Evolutionary conservation across 2,329 filamentous ascomycete genomes (phyloP).

Genomic region (Neoarthrinium moseri): DNA sequence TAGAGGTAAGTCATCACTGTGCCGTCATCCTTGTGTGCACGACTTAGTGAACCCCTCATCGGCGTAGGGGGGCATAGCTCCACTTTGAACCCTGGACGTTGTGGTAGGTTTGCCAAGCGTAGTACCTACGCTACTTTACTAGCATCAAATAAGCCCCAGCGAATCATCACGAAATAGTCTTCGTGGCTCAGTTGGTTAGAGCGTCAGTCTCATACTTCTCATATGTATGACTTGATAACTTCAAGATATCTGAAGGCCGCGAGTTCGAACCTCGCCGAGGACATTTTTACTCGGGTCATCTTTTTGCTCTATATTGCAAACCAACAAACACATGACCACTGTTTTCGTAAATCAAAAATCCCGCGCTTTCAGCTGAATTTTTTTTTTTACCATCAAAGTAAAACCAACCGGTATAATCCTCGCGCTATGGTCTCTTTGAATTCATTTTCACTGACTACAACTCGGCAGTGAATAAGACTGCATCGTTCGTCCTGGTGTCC

Average conservation of each 20-base stretch:
- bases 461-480: too few relatives aligned
- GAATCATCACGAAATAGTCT: slow-evolving; percentile 20
- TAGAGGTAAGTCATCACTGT: too few relatives aligned
- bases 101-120: not conserved
- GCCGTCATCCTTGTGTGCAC: too few relatives aligned
- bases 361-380: too few relatives aligned
- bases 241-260: slow-evolving; percentile 7
- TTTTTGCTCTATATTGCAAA: not conserved
- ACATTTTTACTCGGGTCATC: not conserved
- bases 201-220: slow-evolving; percentile 39
- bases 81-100: not conserved
- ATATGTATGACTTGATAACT: slow-evolving; percentile 6
- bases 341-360: too few relatives aligned
- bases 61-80: too few relatives aligned
- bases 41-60: too few relatives aligned
- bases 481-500: too few relatives aligned
- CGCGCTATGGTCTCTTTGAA: too few relatives aligned
- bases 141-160: not conserved
- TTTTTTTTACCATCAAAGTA: not conserved
- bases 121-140: not conserved
- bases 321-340: not conserved
- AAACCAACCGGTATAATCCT: too few relatives aligned
- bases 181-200: slow-evolving; percentile 42
- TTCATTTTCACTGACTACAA: too few relatives aligned
- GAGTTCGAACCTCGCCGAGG: slow-evolving; percentile 6